Percentiles rank a stretch among this genome's conserved stretches.
Evolutionary conservation across 2,329 filamentous ascomycete species (phyloP).

Genomic region (Aspergillus neoniger): DNA sequence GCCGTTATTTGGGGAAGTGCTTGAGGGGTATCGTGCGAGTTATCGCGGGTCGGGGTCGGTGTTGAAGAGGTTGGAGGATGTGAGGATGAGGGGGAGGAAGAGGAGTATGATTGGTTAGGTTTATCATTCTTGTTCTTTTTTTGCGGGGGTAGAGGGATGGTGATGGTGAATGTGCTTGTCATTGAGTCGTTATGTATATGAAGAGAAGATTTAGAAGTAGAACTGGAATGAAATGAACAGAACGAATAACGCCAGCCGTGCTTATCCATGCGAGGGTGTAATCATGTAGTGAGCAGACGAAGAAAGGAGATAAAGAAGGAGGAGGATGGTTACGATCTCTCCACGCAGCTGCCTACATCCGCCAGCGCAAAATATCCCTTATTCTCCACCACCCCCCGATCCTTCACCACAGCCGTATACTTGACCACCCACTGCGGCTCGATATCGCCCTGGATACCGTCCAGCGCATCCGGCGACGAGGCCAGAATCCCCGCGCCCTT

Average conservation of each 20-base stretch:
- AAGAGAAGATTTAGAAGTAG: neutral
- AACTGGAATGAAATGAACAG: neutral
- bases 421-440: conserved; percentile 93
- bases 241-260: conserved; percentile 25
- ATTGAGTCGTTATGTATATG: neutral
- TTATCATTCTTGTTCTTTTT: conserved; percentile 13
- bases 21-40: conserved; percentile 71
- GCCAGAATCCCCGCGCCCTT: conserved; percentile 76
- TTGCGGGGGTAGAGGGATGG: neutral
- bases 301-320: neutral
- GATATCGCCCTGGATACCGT: conserved; percentile 72
- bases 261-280: conserved; percentile 6
- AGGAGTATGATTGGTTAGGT: conserved; percentile 88
- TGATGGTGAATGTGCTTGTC: neutral
- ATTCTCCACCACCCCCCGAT: conserved; percentile 94
- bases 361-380: conserved; percentile 96
- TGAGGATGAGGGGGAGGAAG: conserved; percentile 91
- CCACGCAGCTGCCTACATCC: conserved; percentile 59
- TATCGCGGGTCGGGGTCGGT: conserved; percentile 76
- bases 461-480: conserved; percentile 53
- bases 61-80: conserved; percentile 82
- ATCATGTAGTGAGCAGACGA: too few species aligned
- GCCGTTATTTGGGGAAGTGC: conserved; percentile 69
- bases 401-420: conserved; percentile 92
- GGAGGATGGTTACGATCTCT: conserved; percentile 11